A percentile compares a stretch with the other conserved stretches of the same genome.
These are phyloP conservation scores for Angomonas ambiguus DNA, from an alignment of 208 protist genomes.

Conservation along the genomic window DNA sequence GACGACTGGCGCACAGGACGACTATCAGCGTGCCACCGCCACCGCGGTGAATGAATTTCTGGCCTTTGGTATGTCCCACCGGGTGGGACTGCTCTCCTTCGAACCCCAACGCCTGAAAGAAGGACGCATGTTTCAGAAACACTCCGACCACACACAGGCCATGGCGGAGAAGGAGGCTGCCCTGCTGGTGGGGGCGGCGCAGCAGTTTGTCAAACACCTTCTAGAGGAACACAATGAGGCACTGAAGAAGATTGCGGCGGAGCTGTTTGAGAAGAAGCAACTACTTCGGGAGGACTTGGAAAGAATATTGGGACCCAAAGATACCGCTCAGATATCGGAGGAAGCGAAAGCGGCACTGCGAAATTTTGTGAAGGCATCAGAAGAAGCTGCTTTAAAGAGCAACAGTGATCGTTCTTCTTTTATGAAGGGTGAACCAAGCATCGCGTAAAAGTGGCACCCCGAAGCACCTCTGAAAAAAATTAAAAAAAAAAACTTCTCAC, in stretches of 20 bases:
- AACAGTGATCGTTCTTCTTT: conserved; percentile 21
- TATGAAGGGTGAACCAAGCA: neutral
- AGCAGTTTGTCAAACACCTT: conserved; percentile 36
- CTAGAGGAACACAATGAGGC: conserved; percentile 35
- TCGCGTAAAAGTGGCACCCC: neutral
- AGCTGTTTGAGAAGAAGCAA: conserved; percentile 66
- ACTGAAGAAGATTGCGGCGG: conserved; percentile 38
- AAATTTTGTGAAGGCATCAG: conserved; percentile 44
- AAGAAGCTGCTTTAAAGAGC: conserved; percentile 32
- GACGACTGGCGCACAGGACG: conserved; percentile 87
- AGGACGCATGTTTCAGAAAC: conserved; percentile 70
- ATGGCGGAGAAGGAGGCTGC: conserved; percentile 66
- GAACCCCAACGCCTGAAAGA: conserved; percentile 72
- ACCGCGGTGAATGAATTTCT: conserved; percentile 65
- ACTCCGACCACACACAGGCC: conserved; percentile 50
- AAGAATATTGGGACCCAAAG: conserved; percentile 43
- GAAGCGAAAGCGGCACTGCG: conserved; percentile 47
- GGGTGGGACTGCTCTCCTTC: conserved; percentile 66
- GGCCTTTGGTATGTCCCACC: conserved; percentile 73
- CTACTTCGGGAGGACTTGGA: conserved; percentile 68
- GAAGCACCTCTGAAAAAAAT: neutral
- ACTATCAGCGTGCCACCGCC: conserved; percentile 91
- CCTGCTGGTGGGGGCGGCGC: conserved; percentile 50
- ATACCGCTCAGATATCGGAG: conserved; percentile 15
- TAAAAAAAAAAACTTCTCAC: neutral